A percentile compares a stretch with the other conserved stretches of the same genome.
Evolutionary conservation across 2,329 filamentous ascomycete species (phyloP).

Genomic region (Mycosphaerella arachidis): DNA sequence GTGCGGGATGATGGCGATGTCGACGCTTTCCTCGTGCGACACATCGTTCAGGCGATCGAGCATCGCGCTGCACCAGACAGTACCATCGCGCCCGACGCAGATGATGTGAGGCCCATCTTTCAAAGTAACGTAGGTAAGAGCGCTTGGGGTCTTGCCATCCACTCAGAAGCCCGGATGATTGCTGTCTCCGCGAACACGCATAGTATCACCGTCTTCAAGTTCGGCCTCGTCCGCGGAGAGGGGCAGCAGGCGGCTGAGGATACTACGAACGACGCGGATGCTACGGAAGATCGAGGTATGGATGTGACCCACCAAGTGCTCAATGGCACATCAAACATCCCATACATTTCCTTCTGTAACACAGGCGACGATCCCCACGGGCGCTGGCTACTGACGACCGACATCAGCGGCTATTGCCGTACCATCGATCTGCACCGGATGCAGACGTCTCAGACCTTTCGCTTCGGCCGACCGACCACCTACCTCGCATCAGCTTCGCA

Average conservation of each 20-base stretch:
- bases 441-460: constrained; percentile 22
- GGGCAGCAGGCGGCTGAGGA: constrained; percentile 11
- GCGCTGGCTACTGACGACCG: constrained; percentile 54
- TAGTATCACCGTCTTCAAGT: constrained; percentile 55
- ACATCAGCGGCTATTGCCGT: constrained; percentile 42
- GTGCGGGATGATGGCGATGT: constrained; percentile 56
- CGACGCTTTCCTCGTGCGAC: constrained; percentile 38
- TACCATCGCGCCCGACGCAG: constrained; percentile 37
- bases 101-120: constrained; percentile 57
- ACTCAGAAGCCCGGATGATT: constrained; percentile 74
- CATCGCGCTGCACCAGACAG: constrained; percentile 29
- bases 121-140: constrained; percentile 69
- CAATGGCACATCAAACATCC: constrained; percentile 48
- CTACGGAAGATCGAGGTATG: constrained; percentile 13
- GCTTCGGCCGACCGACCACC: constrained; percentile 17
- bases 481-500: constrained; percentile 6
- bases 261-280: constrained; percentile 20
- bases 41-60: constrained; percentile 33
- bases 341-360: constrained; percentile 56
- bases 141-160: constrained; percentile 86
- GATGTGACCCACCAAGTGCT: constrained; percentile 28
- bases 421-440: constrained; percentile 28
- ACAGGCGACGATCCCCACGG: constrained; percentile 52
- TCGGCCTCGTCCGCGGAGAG: constrained; percentile 46
- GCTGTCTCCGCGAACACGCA: constrained; percentile 76